Base-by-base conservation (phyloP, 495 filamentous ascomycete genomes). In the Annulohypoxylon bovei region DNA sequence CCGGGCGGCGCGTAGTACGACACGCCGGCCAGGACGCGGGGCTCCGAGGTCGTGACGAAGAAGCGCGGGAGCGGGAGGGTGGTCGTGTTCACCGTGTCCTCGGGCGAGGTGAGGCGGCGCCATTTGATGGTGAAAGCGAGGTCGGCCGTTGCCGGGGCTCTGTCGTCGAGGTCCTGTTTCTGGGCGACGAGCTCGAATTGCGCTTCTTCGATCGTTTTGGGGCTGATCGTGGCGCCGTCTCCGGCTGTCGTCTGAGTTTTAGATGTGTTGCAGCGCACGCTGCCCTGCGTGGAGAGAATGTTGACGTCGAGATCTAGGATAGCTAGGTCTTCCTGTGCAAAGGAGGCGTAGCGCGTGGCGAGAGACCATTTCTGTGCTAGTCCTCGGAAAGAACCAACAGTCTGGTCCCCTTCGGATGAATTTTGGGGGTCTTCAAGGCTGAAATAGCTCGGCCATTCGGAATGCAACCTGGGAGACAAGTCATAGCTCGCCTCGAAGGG, bases 401-500 rank as follows among this genome's bases (percentile, higher is more conserved):
- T 33, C 11, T 72, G 49, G 28, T 69, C 66, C 57, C 66, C 58
- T 6, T 52, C 62, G 18, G 77, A 65, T 1, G 71, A 12, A 12
- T 78, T 66, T 49, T 81, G 68, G 37, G 80, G 73, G 40, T 75
- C 76, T 44, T 86, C 84, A 6, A 81, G 72, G 4, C 86, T 82
- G 75, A 98, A 98, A 74, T 93, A 90, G 70, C 88, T 91, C 6
- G 96, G 95, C 95, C 95, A 98, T 7, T 90, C 88, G 1, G 87
- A 82, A 80, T 97, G 89, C 4, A 97, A 77, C 3, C 89, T 87
- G 12, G 95, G 93, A 1, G 87, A 82, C 70, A 97, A 90, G 56
- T 94, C 92, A 72, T 94, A 97, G 69, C 89, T 93, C 6, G 93
- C 91, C 79, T 97, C 93, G 67, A 98, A 97, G 6, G 95, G 93